Base-by-base conservation (phyloP, 1,284 basidiomycete species). In the Puccinia brachypodii region DNA sequence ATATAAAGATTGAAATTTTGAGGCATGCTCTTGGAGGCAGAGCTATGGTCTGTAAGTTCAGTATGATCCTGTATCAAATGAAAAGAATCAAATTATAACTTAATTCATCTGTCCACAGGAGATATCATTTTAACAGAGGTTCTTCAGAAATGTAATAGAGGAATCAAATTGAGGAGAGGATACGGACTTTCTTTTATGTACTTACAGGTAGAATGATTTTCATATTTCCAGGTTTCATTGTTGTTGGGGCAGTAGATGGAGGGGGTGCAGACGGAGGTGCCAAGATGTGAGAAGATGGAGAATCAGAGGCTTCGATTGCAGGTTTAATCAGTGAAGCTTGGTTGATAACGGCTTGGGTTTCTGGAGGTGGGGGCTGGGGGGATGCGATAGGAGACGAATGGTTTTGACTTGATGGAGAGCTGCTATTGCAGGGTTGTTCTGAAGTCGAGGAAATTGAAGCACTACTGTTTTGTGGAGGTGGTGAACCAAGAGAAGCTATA, bases 191-290 rank as follows among this genome's bases (percentile, higher is more conserved):
- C 38, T 36, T 38, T 42, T 68, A n/a, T n/a, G n/a, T n/a, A n/a
- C 64, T 68, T 68, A 68, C 64, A 44, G 64, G 64, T n/a, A 68
- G 38, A 44, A 68, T 68, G 19, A 68, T 68, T 16, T 68, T 68
- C 1, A 68, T 38, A 22, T 68, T 68, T 68, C n/a, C 38, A 25
- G 40, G 13, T 68, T 68, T 68, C 22, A 25, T 68, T 13, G 38
- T 40, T n/a, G 64, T 22, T 14, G 40, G 11, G 9, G 38, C n/a
- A n/a, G 44, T 44, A 68, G 64, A n/a, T 28, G 64, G 11, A 6
- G 53, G 3, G n/a, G 53, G n/a, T 56, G 53, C 6, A 25, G 38
- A 25, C 44, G 40, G 64, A 7, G 36, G 36, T 64, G 60, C 31
- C 31, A 40, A 25, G 19, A n/a, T 16, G 50, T 53, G 14, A 42